Evolutionary conservation across 768 basidiomycete species (phyloP).

Genomic region (Kwoniella sp.): DNA sequence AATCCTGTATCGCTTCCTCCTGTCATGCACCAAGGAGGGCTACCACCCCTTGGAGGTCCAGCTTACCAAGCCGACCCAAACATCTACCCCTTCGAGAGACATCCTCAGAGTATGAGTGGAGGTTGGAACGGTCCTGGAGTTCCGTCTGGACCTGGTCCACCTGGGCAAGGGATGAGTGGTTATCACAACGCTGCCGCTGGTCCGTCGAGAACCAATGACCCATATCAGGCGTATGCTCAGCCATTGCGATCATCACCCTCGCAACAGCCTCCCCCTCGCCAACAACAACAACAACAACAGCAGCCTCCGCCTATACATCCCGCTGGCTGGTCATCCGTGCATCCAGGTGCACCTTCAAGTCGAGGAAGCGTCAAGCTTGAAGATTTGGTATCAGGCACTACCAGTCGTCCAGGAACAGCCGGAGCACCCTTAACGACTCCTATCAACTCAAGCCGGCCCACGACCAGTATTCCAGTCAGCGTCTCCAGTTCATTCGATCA

Average conservation of each 20-base stretch:
- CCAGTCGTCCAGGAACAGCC: constrained; percentile 2
- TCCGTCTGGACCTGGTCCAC: constrained; percentile 3
- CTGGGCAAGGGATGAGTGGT: not conserved
- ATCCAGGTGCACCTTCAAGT: constrained; percentile 15
- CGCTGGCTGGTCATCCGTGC: constrained; percentile 29
- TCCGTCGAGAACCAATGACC: constrained; percentile 16
- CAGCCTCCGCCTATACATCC: not conserved
- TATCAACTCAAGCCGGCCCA: not conserved
- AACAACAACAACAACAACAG: not conserved
- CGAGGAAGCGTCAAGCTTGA: constrained; percentile 29
- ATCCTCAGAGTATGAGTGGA: constrained; percentile 15
- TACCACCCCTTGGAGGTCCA: constrained; percentile 10
- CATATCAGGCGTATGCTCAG: constrained; percentile 24
- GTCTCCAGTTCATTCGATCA: constrained; percentile 15
- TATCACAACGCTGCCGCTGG: constrained; percentile 21
- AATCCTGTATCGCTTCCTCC: constrained; percentile 2
- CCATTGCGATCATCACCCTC: constrained; percentile 24
- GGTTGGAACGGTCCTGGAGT: constrained; percentile 4
- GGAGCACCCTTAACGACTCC: not conserved
- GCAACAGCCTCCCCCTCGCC: constrained; percentile 4
- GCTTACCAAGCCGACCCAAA: constrained; percentile 15
- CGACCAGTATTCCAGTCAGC: constrained; percentile 12
- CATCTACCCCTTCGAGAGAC: constrained; percentile 20
- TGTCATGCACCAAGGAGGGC: constrained; percentile 12
- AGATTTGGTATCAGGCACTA: constrained; percentile 23